Conservation (phyloP, 208 protist species). For the Trypanosoma mega region DNA sequence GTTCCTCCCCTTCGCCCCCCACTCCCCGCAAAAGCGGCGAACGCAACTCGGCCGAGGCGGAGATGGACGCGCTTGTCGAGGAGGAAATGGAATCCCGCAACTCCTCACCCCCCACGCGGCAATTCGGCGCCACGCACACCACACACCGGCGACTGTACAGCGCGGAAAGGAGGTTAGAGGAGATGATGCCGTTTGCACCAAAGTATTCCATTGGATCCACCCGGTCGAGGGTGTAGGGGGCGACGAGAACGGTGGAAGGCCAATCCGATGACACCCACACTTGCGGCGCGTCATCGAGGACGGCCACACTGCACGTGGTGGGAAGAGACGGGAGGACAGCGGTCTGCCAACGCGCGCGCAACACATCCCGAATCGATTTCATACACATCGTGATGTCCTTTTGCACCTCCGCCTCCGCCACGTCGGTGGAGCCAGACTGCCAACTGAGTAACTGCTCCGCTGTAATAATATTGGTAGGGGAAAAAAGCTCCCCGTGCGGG, state of each 20-base stretch:
- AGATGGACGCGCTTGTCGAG: slow-evolving; percentile 18
- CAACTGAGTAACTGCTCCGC: slow-evolving; percentile 22
- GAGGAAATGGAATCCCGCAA: background rate
- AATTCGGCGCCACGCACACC: slow-evolving; percentile 26
- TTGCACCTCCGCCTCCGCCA: slow-evolving; percentile 5
- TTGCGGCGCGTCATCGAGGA: slow-evolving; percentile 77
- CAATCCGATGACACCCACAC: slow-evolving; percentile 71
- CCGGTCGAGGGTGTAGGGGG: slow-evolving; percentile 67
- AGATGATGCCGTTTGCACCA: slow-evolving; percentile 31
- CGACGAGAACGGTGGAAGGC: slow-evolving; percentile 53
- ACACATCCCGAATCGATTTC: too few relatives aligned
- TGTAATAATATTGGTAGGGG: slow-evolving; percentile 23
- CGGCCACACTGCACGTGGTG: slow-evolving; percentile 56
- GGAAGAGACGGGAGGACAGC: too few relatives aligned
- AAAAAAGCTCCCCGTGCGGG: slow-evolving; percentile 53
- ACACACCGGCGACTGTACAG: slow-evolving; percentile 52
- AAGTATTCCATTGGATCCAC: slow-evolving; percentile 66
- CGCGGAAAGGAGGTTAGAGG: slow-evolving; percentile 43
- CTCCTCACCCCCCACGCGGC: too few relatives aligned
- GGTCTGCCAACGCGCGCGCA: too few relatives aligned
- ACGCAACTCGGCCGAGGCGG: slow-evolving; percentile 23
- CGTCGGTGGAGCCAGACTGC: background rate
- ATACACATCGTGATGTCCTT: too few relatives aligned
- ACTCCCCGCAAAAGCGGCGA: background rate
- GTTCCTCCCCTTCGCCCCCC: background rate